Evolutionary conservation across 495 filamentous ascomycete genomes (phyloP).

Genomic region (Lophiostoma macrostomum): DNA sequence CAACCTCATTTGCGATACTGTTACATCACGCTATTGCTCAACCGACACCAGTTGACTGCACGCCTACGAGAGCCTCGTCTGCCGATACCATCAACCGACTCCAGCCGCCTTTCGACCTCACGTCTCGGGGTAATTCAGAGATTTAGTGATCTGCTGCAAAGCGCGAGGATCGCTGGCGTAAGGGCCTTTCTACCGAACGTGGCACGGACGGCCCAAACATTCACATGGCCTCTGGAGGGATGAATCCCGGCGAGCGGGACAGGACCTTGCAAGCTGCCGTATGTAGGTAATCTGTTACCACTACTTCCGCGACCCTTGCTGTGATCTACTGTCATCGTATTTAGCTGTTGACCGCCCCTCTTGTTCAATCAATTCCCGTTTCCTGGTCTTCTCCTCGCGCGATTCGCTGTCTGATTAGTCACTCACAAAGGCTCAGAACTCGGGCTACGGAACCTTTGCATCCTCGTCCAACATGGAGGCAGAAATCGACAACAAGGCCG

Average conservation of each 20-base stretch:
- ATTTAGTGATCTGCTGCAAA: too few species aligned
- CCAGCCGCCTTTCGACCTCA: too few species aligned
- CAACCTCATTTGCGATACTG: not conserved
- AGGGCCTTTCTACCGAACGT: too few species aligned
- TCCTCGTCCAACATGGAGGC: slow-evolving; percentile 1
- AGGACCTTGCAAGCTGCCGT: not conserved
- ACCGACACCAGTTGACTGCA: too few species aligned
- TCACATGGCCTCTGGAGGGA: not conserved
- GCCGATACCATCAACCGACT: too few species aligned
- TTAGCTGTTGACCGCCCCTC: not conserved
- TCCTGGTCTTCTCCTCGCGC: not conserved
- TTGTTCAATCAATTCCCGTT: not conserved
- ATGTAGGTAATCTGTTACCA: slow-evolving; percentile 9
- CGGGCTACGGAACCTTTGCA: slow-evolving; percentile 18
- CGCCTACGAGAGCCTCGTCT: too few species aligned
- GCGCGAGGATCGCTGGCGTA: too few species aligned
- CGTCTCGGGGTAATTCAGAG: too few species aligned
- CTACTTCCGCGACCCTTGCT: slow-evolving; percentile 5
- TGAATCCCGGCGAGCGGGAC: not conserved
- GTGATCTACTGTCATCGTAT: too few species aligned
- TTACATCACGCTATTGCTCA: too few species aligned
- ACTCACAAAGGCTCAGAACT: not conserved
- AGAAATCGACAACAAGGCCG: slow-evolving; percentile 8
- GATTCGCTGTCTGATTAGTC: not conserved
- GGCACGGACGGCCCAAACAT: too few species aligned